phyloP scores from a whole-genome alignment of 2,329 filamentous ascomycete genomes.

The Periconia digitata region DNA sequence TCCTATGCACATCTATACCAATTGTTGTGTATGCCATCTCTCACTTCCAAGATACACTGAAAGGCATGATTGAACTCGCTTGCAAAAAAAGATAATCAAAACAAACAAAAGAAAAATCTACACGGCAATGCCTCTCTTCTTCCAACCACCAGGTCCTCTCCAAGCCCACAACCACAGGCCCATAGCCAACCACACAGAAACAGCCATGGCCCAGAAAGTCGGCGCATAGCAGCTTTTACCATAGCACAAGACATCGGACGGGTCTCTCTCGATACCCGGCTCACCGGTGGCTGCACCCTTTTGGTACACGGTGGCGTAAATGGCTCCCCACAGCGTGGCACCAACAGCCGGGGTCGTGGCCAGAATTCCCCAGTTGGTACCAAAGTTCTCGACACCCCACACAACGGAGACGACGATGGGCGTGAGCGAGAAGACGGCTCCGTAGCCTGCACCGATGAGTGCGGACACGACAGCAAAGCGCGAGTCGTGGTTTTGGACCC shows the following conservation, averaged over 20 bases:
- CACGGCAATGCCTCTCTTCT: conserved; percentile 71
- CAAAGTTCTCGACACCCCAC: conserved; percentile 98
- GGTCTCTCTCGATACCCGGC: conserved; percentile 37
- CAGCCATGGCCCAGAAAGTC: conserved; percentile 84
- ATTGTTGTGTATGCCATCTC: too few species aligned
- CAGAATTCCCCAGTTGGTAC: conserved; percentile 95
- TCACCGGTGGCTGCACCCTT: conserved; percentile 54
- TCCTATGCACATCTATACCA: too few species aligned
- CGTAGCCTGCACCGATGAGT: conserved; percentile 87
- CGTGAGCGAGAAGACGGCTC: conserved; percentile 83
- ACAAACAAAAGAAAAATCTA: conserved; percentile 16
- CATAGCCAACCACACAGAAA: conserved; percentile 78
- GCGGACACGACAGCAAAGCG: conserved; percentile 86
- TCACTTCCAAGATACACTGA: too few species aligned
- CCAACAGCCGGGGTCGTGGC: conserved; percentile 88
- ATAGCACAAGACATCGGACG: conserved; percentile 67
- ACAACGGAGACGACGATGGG: conserved; percentile 96
- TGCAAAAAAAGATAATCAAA: neutral
- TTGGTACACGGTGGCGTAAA: conserved; percentile 85
- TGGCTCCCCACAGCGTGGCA: conserved; percentile 83
- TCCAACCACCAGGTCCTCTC: conserved; percentile 78
- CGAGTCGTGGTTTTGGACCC: conserved; percentile 71
- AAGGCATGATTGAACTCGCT: too few species aligned
- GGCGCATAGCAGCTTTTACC: conserved; percentile 77
- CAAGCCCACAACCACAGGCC: conserved; percentile 74